Percentiles rank a stretch among this genome's conserved stretches.
Conservation (phyloP, 805 yeast species). For the Lachancea meyersii region DNA sequence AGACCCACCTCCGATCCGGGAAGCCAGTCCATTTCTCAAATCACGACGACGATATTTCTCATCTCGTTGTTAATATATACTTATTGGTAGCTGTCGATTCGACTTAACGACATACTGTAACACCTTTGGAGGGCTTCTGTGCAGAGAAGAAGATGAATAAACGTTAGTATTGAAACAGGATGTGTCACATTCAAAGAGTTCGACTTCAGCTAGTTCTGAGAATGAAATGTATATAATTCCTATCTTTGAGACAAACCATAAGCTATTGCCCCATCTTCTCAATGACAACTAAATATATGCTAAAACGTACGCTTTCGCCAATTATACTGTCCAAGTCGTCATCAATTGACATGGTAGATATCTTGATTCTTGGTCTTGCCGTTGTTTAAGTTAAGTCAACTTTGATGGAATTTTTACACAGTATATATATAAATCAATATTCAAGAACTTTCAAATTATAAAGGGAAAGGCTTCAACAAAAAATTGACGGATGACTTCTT, state of each 20-base stretch:
- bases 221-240: no score
- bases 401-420: neutral
- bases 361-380: neutral
- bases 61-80: conserved; percentile 3
- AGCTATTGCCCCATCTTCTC: neutral
- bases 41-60: conserved; percentile 32
- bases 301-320: conserved; percentile 16
- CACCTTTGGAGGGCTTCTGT: conserved; percentile 1
- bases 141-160: neutral
- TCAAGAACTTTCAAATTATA: no score
- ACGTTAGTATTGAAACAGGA: neutral
- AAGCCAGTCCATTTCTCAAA: conserved; percentile 27
- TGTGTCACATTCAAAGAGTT: neutral
- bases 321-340: conserved; percentile 15
- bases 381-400: neutral
- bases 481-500: no score
- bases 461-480: no score
- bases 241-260: no score
- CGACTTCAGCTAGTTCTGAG: no score
- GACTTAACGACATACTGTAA: conserved; percentile 14
- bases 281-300: neutral
- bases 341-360: conserved; percentile 16
- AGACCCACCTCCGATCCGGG: conserved; percentile 18
- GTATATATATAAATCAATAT: no score
- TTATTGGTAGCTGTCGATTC: neutral